Conservation (phyloP, 2,329 filamentous ascomycete species). For the Chaetomium sp. region DNA sequence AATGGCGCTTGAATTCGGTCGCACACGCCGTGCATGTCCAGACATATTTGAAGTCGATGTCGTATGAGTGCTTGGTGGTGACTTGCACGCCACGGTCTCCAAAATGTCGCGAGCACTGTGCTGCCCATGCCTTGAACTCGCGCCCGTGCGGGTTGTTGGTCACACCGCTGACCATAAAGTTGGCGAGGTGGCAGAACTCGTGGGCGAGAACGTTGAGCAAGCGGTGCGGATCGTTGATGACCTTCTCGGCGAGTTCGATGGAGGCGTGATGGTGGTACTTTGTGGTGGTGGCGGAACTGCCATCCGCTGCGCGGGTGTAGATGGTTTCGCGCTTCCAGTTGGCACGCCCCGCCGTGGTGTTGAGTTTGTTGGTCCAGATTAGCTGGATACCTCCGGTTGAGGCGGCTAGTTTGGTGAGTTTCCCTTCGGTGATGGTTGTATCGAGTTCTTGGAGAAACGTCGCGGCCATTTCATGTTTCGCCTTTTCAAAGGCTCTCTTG, state of each 20-base stretch:
- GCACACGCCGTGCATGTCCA: slow-evolving; percentile 71
- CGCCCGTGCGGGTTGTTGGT: slow-evolving; percentile 73
- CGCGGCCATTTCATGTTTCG: slow-evolving; percentile 57
- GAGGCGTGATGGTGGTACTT: slow-evolving; percentile 56
- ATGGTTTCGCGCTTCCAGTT: slow-evolving; percentile 61
- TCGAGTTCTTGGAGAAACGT: slow-evolving; percentile 66
- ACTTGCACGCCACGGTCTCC: slow-evolving; percentile 60
- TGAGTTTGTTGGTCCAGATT: slow-evolving; percentile 70
- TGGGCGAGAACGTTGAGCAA: slow-evolving; percentile 90
- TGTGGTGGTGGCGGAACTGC: slow-evolving; percentile 15
- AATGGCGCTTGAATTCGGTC: slow-evolving; percentile 73
- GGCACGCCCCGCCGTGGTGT: slow-evolving; percentile 70
- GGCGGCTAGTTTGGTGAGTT: slow-evolving; percentile 51
- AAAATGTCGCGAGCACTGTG: slow-evolving; percentile 50
- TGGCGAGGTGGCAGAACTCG: slow-evolving; percentile 91
- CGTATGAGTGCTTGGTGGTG: slow-evolving; percentile 84
- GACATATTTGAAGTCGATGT: slow-evolving; percentile 86
- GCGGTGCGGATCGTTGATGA: slow-evolving; percentile 70
- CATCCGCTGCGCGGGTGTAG: slow-evolving; percentile 26
- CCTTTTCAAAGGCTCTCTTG: slow-evolving; percentile 55
- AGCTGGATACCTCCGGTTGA: slow-evolving; percentile 65
- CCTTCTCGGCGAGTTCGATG: slow-evolving; percentile 84
- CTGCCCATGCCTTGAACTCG: slow-evolving; percentile 73
- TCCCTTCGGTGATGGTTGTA: slow-evolving; percentile 51
- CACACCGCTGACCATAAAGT: slow-evolving; percentile 77